Base-by-base conservation (phyloP, 805 yeast genomes). In the Isabelozyma pseudorhagii region DNA sequence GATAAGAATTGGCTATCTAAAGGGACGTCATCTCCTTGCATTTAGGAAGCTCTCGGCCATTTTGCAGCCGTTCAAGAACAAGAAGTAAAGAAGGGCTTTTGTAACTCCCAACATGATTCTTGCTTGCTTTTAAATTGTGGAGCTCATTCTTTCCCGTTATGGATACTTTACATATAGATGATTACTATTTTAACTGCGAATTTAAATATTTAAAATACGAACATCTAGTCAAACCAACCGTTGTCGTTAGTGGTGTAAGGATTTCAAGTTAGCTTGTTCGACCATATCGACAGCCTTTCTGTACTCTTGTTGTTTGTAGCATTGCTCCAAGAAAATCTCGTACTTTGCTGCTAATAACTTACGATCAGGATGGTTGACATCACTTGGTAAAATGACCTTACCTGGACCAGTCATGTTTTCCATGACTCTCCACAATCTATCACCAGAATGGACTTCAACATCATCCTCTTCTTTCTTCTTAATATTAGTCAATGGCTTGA, bases 351-450 rank as follows among this genome's bases (percentile, higher is more conserved):
- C 72, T 64, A 94, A 77, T 52, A 94, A 75, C 57, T 76, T 74
- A 59, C 90, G 77, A 67, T 89, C 96, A 0, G 88, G 82, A 50
- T 81, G 79, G 42, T 69, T 68, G 14, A 62, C 69, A 4, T 79
- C 66, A 21, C 82, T 69, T 3, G 99, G 98, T 54, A 74, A 68
- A 39, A 94, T 87, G 10, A 85, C 90, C 56, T 78, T 78, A 42
- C 97, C 98, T 18, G 85, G 82, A 7, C 96, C 93, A 1, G 96
- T 86, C 74, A 92, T 78, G 52, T 79, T 78, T 56, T 80, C 80
- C 99, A 94, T 94, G 38, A 87, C 83, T 38, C 83, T 81, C 98
- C 98, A 93, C 50, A 94, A 74, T 48, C 76, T 78, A 54, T 83
- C 84, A 34, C 89, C 89, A 21, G 56, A 59, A 31, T 31, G 36